phyloP scores from a whole-genome alignment of 176 grass and related monocot genomes.

The Triticum monococcum region DNA sequence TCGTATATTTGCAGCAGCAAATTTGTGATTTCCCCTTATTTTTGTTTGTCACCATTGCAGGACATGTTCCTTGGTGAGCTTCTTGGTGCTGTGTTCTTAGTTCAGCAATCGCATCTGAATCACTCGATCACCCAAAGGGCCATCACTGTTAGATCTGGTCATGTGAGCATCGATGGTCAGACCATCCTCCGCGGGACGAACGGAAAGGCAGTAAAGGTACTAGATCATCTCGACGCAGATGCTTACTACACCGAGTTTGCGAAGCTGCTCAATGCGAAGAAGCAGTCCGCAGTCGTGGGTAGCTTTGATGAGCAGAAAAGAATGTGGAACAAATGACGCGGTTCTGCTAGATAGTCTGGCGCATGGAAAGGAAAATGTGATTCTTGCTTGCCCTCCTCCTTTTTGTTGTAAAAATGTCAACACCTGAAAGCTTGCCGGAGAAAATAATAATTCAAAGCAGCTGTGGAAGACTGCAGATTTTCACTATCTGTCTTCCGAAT shows the following conservation, averaged over 20 bases:
- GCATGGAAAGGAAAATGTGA: background rate
- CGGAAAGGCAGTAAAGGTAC: slow-evolving; percentile 44
- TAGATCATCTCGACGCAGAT: slow-evolving; percentile 38
- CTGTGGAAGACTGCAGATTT: background rate
- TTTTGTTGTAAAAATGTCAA: background rate
- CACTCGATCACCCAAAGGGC: slow-evolving; percentile 20
- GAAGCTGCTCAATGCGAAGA: slow-evolving; percentile 34
- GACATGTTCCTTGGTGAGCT: slow-evolving; percentile 72
- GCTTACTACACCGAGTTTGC: slow-evolving; percentile 52
- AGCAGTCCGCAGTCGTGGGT: slow-evolving; percentile 52
- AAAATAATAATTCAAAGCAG: background rate
- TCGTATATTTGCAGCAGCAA: background rate
- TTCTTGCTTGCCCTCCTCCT: background rate
- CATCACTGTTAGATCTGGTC: slow-evolving; percentile 39
- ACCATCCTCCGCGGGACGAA: slow-evolving; percentile 4
- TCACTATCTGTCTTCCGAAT: background rate
- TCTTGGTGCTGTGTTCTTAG: slow-evolving; percentile 58
- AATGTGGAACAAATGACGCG: slow-evolving; percentile 35
- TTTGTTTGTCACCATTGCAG: slow-evolving; percentile 19
- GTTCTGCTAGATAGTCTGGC: background rate
- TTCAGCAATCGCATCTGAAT: slow-evolving; percentile 48
- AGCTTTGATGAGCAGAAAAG: slow-evolving; percentile 71
- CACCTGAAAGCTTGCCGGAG: background rate
- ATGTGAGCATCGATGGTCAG: slow-evolving; percentile 45
- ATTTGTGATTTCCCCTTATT: background rate